phyloP scores from a whole-genome alignment of 1,284 basidiomycete genomes.

The Waitea zeae region DNA sequence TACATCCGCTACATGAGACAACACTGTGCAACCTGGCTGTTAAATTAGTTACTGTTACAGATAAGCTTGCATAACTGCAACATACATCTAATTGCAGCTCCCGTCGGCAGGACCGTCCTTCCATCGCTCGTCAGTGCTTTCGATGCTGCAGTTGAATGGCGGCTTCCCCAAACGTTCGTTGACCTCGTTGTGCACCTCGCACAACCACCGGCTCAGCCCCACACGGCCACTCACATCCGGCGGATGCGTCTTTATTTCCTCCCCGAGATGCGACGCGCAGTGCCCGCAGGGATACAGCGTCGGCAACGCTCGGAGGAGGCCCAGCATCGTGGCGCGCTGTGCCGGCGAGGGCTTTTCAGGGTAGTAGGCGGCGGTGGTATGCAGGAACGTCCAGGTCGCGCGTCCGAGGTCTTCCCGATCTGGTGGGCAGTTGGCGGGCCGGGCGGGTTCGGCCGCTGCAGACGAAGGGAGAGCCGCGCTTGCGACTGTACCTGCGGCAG shows the following conservation, averaged over 20 bases:
- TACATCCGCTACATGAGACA: too few relatives aligned
- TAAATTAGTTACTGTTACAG: too few relatives aligned
- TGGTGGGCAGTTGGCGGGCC: constrained; percentile 61
- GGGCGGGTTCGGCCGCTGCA: constrained; percentile 16
- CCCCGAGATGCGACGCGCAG: constrained; percentile 70
- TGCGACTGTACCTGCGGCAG: constrained; percentile 17
- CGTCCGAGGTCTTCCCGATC: constrained; percentile 77
- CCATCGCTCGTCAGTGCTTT: constrained; percentile 72
- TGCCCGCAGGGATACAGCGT: constrained; percentile 73
- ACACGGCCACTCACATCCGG: constrained; percentile 60
- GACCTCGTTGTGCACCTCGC: constrained; percentile 82
- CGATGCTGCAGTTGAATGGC: constrained; percentile 54
- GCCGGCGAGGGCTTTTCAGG: constrained; percentile 55
- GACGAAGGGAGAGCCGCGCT: constrained; percentile 8
- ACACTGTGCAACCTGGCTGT: too few relatives aligned
- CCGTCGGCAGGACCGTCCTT: constrained; percentile 79
- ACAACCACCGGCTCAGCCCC: constrained; percentile 72
- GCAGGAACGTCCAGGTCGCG: constrained; percentile 92
- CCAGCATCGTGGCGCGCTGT: constrained; percentile 70
- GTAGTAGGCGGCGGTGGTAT: constrained; percentile 87
- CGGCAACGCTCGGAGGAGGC: constrained; percentile 61
- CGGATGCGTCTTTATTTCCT: constrained; percentile 44
- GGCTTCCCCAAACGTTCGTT: constrained; percentile 76
- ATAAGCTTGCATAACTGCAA: too few relatives aligned
- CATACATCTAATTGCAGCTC: constrained; percentile 51